Conservation (phyloP, 805 yeast genomes). For the Hanseniaspora valbyensis region DNA sequence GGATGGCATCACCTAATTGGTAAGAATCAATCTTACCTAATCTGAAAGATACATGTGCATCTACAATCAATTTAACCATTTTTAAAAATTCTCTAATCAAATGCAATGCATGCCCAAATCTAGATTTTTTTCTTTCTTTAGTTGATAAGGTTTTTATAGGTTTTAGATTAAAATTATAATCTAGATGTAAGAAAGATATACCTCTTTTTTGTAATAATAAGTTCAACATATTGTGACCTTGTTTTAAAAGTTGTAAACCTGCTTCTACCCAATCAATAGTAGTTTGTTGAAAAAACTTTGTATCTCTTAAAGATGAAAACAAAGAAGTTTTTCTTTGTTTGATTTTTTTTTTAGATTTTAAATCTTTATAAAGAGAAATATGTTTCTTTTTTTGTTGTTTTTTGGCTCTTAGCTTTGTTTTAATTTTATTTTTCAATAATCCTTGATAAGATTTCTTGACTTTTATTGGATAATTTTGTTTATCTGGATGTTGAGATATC, state of each 20-base stretch:
- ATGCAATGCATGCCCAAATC: conserved; percentile 96
- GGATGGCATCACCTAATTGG: conserved; percentile 88
- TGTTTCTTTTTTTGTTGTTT: conserved; percentile 31
- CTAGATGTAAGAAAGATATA: conserved; percentile 81
- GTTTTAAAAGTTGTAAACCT: conserved; percentile 83
- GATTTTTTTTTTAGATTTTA: conserved; percentile 21
- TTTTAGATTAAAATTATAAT: conserved; percentile 87
- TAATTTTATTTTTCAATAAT: conserved; percentile 62
- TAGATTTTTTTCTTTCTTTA: conserved; percentile 86
- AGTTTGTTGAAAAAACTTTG: conserved; percentile 85
- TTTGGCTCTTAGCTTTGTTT: conserved; percentile 52
- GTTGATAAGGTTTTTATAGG: conserved; percentile 95
- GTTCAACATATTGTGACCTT: conserved; percentile 89
- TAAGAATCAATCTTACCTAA: conserved; percentile 85
- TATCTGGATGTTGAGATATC: conserved; percentile 61
- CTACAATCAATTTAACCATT: conserved; percentile 76
- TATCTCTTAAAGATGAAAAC: conserved; percentile 53
- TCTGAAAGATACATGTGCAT: conserved; percentile 84
- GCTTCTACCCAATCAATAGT: conserved; percentile 98
- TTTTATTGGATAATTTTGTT: conserved; percentile 52
- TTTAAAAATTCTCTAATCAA: conserved; percentile 79
- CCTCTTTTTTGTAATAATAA: conserved; percentile 83
- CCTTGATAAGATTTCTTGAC: conserved; percentile 83
- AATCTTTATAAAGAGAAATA: conserved; percentile 25
- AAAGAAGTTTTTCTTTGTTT: conserved; percentile 30